A percentile compares a stretch with the other conserved stretches of the same genome.
Evolutionary conservation across 768 basidiomycete genomes (phyloP).

Genomic region (Tricholoma terreum): DNA sequence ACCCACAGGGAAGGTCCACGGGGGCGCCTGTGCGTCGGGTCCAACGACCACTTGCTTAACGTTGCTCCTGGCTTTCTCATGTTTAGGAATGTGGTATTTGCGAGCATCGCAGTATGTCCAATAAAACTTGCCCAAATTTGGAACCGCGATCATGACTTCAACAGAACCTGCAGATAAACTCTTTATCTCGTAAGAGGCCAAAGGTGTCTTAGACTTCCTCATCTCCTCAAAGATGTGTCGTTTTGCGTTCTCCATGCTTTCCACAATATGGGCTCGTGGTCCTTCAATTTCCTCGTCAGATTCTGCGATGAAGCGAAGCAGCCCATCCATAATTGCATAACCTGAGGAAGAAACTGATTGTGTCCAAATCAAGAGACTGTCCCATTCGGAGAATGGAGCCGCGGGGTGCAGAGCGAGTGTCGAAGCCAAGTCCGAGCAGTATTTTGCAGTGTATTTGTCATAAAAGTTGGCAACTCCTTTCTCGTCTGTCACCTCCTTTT

Average conservation of each 20-base stretch:
- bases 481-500: too few species aligned
- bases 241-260: constrained; percentile 7
- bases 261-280: too few species aligned
- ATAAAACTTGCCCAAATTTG: constrained; percentile 14
- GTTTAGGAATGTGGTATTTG: constrained; percentile 1
- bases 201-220: constrained; percentile 1
- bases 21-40: constrained; percentile 13
- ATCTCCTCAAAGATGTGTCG: constrained; percentile 6
- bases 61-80: not conserved
- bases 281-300: too few species aligned
- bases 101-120: constrained; percentile 11
- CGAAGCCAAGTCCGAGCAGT: too few species aligned
- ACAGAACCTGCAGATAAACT: constrained; percentile 6
- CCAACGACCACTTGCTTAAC: constrained; percentile 8
- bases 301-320: too few species aligned
- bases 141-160: constrained; percentile 10
- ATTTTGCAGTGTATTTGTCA: too few species aligned
- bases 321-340: too few species aligned
- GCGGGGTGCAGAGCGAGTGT: too few species aligned
- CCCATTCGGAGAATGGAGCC: too few species aligned
- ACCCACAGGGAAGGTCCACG: constrained; percentile 11
- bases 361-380: too few species aligned
- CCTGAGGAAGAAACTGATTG: too few species aligned
- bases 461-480: too few species aligned
- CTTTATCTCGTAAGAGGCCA: constrained; percentile 17